Base-by-base conservation (phyloP, 768 basidiomycete species). In the Amanita pallidorosea region DNA sequence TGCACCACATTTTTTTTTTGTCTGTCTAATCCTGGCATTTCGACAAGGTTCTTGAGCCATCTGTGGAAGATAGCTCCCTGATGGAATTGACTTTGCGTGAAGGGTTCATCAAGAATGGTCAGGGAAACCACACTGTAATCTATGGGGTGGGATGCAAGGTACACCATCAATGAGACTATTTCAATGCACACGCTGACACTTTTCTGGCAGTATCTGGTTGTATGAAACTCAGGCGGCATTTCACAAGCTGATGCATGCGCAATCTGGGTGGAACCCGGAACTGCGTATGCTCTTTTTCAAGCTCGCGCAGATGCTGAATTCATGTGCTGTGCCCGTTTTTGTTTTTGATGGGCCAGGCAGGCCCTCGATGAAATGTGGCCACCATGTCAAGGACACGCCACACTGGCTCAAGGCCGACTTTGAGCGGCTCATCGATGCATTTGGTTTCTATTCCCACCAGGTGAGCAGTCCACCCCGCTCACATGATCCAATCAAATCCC, bases 301-400 rank as follows among this genome's bases (percentile, higher is more conserved):
- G 22, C 20, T 42, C 18, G 41, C n/a, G 41, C 18, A 8, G 18
- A 75, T 96, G 2, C 77, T 88, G 63, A 76, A 74, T 49, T 74
- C 81, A 4, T 90, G 90, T 0, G 80, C 94, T 55, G 74, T 92
- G 11, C 90, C 89, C 0, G 74, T 96, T 12, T 93, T 95, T 63
- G 88, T 95, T 3, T 96, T 95, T 60, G 90, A 96, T 65, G 92
- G 92, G 0, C 86, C 87, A 0, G 77, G 81, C 53, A 76, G 92
- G 54, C 92, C 92, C 2, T 75, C 78, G 17, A 64, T 85, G 55
- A 96, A 96, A 67, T 75, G 86, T 31, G 83, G 82, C 1, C 86
- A 85, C 66, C 74, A 76, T 33, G 61, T 63, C 36, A 49, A 52
- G 5, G 5, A 18, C 2, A 42, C 4, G 22, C 15, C 17, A 11